A percentile compares a stretch with the other conserved stretches of the same genome.
These are phyloP conservation scores for Tetrapisispora arboricola DNA, from an alignment of 805 yeast genomes.

Conservation along the genomic window DNA sequence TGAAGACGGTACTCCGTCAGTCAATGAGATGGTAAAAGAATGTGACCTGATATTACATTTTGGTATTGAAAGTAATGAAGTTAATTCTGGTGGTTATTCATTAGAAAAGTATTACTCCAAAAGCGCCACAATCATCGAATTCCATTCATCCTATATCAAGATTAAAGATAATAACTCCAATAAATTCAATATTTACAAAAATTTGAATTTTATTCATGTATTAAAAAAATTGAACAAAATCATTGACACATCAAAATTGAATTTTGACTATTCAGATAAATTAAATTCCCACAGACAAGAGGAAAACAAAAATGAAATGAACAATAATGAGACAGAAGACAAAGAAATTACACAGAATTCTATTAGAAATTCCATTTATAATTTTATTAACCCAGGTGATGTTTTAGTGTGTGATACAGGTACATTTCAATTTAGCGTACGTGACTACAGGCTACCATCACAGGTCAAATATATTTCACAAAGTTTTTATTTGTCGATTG, in stretches of 20 bases:
- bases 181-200: constrained; percentile 22
- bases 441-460: constrained; percentile 53
- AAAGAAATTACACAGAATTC: background rate
- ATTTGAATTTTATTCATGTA: constrained; percentile 39
- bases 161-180: constrained; percentile 25
- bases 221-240: constrained; percentile 32
- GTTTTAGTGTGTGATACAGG: constrained; percentile 72
- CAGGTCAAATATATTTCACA: constrained; percentile 49
- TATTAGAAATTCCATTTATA: background rate
- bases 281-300: background rate
- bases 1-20: constrained; percentile 39
- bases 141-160: constrained; percentile 46
- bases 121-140: constrained; percentile 33
- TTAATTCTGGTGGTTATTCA: constrained; percentile 58
- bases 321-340: too few relatives aligned
- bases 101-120: constrained; percentile 31
- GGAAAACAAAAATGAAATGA: background rate
- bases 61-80: constrained; percentile 60
- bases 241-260: constrained; percentile 28
- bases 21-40: constrained; percentile 37
- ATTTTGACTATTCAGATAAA: background rate
- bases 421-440: constrained; percentile 65
- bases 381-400: constrained; percentile 36
- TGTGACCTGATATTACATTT: constrained; percentile 63
- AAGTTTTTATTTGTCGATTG: constrained; percentile 75